A percentile compares a stretch with the other conserved stretches of the same genome.
Conservation (phyloP, 495 filamentous ascomycete species). For the Glonium stellatum region DNA sequence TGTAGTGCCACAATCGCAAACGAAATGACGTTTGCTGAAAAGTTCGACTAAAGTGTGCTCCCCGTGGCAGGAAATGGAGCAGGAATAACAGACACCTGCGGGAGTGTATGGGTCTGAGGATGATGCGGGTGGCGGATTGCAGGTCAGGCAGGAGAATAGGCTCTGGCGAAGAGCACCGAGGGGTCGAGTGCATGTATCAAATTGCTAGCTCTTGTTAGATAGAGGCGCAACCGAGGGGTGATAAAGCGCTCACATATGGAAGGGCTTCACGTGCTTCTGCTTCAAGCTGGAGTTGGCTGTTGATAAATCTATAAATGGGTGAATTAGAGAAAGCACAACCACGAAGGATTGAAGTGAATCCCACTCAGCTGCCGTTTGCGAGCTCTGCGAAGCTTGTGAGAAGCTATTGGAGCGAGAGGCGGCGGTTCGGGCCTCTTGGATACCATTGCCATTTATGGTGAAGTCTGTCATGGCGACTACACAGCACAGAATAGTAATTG, state of each 20-base stretch:
- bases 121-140: conserved; percentile 68
- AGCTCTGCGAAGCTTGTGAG: conserved; percentile 60
- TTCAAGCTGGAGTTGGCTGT: conserved; percentile 82
- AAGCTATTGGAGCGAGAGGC: conserved; percentile 27
- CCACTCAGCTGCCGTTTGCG: conserved; percentile 82
- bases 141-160: conserved; percentile 86
- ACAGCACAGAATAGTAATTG: background rate
- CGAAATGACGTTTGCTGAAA: conserved; percentile 90
- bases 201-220: conserved; percentile 51
- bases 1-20: conserved; percentile 92
- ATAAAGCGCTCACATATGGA: conserved; percentile 62
- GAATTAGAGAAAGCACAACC: background rate
- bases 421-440: background rate
- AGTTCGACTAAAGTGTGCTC: conserved; percentile 94
- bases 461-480: conserved; percentile 3
- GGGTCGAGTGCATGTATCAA: conserved; percentile 83
- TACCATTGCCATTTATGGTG: conserved; percentile 24
- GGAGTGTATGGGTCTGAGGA: conserved; percentile 57
- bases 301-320: conserved; percentile 59
- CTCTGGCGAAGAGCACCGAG: conserved; percentile 80
- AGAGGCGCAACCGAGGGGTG: conserved; percentile 12
- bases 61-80: conserved; percentile 92
- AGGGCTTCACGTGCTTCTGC: conserved; percentile 89
- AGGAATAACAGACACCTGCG: conserved; percentile 90
- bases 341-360: background rate